Percentiles rank a stretch among this genome's conserved stretches.
These are phyloP conservation scores for Nannizziopsis barbatae DNA, from an alignment of 2,329 filamentous ascomycete species.

Conservation along the genomic window DNA sequence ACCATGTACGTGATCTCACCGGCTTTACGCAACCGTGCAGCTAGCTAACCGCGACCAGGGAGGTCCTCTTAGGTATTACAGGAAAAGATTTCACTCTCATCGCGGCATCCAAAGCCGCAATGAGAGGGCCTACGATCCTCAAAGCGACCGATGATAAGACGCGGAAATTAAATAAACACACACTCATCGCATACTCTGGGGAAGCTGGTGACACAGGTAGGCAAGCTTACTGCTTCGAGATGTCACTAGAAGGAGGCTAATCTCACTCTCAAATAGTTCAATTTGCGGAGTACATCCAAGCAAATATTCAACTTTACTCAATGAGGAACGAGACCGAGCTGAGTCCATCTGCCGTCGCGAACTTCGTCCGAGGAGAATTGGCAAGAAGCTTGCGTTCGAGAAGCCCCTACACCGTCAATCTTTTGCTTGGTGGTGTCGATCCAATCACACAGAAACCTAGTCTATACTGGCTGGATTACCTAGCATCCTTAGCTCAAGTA, in stretches of 20 bases:
- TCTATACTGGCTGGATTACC: constrained; percentile 95
- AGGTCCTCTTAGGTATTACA: constrained; percentile 94
- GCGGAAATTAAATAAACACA: constrained; percentile 80
- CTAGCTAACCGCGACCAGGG: constrained; percentile 46
- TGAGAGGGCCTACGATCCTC: constrained; percentile 92
- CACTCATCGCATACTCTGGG: constrained; percentile 86
- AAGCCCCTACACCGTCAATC: constrained; percentile 93
- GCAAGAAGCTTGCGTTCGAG: constrained; percentile 80
- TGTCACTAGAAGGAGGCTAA: not conserved
- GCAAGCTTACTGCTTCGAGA: not conserved
- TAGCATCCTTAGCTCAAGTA: constrained; percentile 74
- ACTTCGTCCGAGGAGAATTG: constrained; percentile 89
- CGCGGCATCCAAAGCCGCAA: constrained; percentile 92
- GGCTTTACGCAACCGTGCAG: constrained; percentile 7
- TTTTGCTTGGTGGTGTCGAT: constrained; percentile 87
- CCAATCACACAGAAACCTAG: constrained; percentile 81
- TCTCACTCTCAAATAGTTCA: constrained; percentile 52
- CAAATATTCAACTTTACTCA: constrained; percentile 93
- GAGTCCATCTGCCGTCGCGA: constrained; percentile 74
- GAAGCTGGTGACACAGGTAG: constrained; percentile 89
- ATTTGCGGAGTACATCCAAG: constrained; percentile 98
- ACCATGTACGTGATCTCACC: constrained; percentile 3
- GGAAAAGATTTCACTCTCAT: constrained; percentile 99
- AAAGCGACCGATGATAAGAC: constrained; percentile 97
- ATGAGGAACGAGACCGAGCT: constrained; percentile 96